Percentiles rank a stretch among this genome's conserved stretches.
Conservation (phyloP, 1,284 basidiomycete species). For the Stygiomarasmius scandens region DNA sequence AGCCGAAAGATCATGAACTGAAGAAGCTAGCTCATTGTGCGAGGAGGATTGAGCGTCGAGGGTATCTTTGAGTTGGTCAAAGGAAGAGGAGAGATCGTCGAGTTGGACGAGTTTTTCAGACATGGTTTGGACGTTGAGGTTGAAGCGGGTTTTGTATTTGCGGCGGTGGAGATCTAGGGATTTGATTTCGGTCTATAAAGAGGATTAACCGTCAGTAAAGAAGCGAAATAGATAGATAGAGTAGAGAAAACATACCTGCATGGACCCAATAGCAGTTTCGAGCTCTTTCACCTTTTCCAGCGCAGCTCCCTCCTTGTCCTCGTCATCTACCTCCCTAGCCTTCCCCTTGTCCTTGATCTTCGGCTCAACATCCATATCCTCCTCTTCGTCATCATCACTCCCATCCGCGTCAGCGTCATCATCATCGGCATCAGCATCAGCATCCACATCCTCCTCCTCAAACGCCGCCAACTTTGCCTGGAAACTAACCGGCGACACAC, state of each 20-base stretch:
- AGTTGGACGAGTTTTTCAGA: conserved; percentile 40
- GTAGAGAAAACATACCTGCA: conserved; percentile 1
- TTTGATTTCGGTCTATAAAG: conserved; percentile 34
- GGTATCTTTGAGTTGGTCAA: background rate
- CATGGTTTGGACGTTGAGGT: conserved; percentile 37
- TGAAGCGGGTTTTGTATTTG: conserved; percentile 42
- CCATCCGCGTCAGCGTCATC: background rate
- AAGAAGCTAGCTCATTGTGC: background rate
- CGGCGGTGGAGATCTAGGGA: conserved; percentile 38
- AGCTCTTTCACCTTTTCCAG: background rate
- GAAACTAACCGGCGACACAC: too few relatives aligned
- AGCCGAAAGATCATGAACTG: background rate
- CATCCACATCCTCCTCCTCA: background rate
- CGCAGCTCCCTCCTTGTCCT: background rate
- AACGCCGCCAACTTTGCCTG: too few relatives aligned
- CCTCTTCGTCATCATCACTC: background rate
- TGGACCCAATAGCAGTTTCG: background rate
- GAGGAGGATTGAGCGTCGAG: background rate
- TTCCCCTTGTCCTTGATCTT: background rate
- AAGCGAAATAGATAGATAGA: background rate
- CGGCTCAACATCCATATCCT: background rate
- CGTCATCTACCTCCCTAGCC: background rate
- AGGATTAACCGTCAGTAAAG: background rate
- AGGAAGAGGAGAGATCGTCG: conserved; percentile 32
- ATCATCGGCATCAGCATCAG: background rate